Evolutionary conservation across 129 eudicot species (phyloP).

Genomic region (Flaveria bidentis): DNA sequence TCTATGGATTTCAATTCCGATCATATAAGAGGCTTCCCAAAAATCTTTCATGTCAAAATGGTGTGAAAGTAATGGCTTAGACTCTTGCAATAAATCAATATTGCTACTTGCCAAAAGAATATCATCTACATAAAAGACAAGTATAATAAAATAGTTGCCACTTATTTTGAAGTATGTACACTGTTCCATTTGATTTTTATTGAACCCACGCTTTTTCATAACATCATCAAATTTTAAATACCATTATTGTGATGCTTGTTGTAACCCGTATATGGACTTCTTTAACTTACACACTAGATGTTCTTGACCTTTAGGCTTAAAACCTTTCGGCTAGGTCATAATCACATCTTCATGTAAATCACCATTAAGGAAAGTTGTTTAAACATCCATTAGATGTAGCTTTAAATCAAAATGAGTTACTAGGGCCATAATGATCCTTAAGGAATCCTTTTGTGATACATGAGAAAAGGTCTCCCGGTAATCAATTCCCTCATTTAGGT

Average conservation of each 20-base stretch:
- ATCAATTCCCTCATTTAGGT: background rate
- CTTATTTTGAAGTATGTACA: too few relatives aligned
- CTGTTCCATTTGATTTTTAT: too few relatives aligned
- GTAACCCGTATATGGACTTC: background rate
- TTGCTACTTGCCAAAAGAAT: too few relatives aligned
- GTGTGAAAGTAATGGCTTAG: background rate
- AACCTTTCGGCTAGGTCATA: background rate
- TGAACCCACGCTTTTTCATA: too few relatives aligned
- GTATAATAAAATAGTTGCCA: too few relatives aligned
- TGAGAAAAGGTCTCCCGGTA: background rate
- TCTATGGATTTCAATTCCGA: background rate
- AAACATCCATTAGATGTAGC: too few relatives aligned
- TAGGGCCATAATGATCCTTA: background rate
- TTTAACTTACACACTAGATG: background rate
- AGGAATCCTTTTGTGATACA: background rate
- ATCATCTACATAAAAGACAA: too few relatives aligned
- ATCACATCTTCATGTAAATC: background rate
- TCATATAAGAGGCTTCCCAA: background rate
- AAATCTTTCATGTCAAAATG: background rate
- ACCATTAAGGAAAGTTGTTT: background rate
- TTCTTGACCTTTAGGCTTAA: background rate
- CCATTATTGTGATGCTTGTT: background rate
- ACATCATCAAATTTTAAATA: background rate
- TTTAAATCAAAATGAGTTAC: too few relatives aligned
- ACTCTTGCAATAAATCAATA: conserved; percentile 1